A percentile compares a stretch with the other conserved stretches of the same genome.
Evolutionary conservation across 2,329 filamentous ascomycete genomes (phyloP).

Genomic region (Colletotrichum kahawae): DNA sequence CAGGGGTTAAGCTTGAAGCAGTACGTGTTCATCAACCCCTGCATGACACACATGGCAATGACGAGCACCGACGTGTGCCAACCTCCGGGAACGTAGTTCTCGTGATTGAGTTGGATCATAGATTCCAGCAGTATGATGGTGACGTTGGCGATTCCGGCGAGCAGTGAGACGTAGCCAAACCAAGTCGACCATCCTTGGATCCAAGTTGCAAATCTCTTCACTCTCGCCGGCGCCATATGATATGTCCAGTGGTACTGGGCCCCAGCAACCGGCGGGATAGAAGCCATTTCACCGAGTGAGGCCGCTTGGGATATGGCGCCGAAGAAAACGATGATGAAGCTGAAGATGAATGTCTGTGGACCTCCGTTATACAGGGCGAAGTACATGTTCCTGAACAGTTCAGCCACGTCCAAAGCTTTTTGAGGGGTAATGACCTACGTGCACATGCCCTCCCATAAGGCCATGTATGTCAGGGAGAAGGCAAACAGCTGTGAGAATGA

Average conservation of each 20-base stretch:
- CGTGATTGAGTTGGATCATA: not conserved
- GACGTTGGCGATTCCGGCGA: not conserved
- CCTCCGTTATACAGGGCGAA: constrained; percentile 1
- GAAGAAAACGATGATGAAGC: not conserved
- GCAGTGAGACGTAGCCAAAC: not conserved
- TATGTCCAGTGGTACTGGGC: not conserved
- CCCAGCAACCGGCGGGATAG: not conserved
- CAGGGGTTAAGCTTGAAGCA: not conserved
- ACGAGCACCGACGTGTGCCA: constrained; percentile 1
- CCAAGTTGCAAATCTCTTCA: not conserved
- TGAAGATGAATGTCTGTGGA: not conserved
- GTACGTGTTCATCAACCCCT: constrained; percentile 1
- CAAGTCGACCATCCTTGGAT: not conserved
- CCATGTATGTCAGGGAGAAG: not conserved
- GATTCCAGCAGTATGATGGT: not conserved
- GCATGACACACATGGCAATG: not conserved
- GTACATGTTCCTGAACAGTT: not conserved
- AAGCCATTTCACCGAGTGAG: not conserved
- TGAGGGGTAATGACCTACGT: not conserved
- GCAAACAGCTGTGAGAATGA: constrained; percentile 2
- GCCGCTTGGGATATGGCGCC: not conserved
- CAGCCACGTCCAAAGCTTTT: too few relatives aligned
- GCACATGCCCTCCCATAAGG: constrained; percentile 2
- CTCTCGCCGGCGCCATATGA: not conserved
- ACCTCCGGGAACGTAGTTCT: not conserved